Evolutionary conservation across 495 filamentous ascomycete genomes (phyloP), one percentile per base, ranked within the genome.

Genomic region (Podospora fimiseda): DNA sequence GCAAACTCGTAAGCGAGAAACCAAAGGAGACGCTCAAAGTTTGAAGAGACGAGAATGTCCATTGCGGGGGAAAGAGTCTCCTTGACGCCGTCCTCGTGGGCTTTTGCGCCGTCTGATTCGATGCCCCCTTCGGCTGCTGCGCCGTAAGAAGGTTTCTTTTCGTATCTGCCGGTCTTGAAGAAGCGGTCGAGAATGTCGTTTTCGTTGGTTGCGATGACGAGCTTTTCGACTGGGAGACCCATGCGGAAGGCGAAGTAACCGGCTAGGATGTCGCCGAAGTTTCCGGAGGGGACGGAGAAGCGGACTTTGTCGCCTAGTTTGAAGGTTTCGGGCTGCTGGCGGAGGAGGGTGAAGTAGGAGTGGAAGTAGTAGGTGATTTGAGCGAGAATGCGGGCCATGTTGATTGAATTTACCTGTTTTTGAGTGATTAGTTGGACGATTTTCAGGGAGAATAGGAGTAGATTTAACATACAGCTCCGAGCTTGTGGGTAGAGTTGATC

Each of bases 21-120:
- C 92, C 92, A 96, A n/a, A 98, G 76, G 0, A 98, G 76, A 22
- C 93, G 80, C 75, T 98, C 93, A 67, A 98, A 96, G 76, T 98
- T 98, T 67, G 85, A 90, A 49, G 82, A 87, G 33, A 96, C 90
- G 11, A 97, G 77, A 49, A 96, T 96, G 66, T 97, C 93, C 93
- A 98, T 98, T 16, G 93, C 93, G 0, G 93, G 92, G 48, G 80
- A 86, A 36, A 89, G 74, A 0, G 93, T 96, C 68, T 93, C 92
- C 69, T 88, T 89, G 48, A 89, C 85, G 43, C 86, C 87, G 36
- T 78, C 78, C 37, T 74, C 74, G 60, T 87, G 79, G 3, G 85
- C 85, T 63, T 87, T 81, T 30, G 69, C 79, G 21, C 82, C 84
- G 58, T 88, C 84, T 27, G 70, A 72, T 3, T 60, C 63, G 18